Percentiles rank a stretch among this genome's conserved stretches.
Evolutionary conservation across 495 filamentous ascomycete genomes (phyloP).

Genomic region (Terfezia boudieri): DNA sequence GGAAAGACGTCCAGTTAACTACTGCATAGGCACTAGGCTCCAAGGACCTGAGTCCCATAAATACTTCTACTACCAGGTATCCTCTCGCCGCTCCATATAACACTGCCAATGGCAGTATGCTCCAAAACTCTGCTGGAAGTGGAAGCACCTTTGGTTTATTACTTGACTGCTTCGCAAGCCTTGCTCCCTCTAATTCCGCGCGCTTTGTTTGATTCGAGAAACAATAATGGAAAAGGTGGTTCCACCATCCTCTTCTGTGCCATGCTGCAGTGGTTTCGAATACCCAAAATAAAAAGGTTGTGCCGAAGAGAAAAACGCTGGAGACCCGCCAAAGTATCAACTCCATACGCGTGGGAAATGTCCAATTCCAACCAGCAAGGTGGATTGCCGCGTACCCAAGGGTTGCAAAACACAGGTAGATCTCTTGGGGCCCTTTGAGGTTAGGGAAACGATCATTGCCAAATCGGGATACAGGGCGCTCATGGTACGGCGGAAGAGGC

Average conservation of each 20-base stretch:
- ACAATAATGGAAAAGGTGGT: no score
- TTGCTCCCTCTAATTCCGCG: no score
- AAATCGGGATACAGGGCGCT: not conserved
- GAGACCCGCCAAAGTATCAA: slow-evolving; percentile 1
- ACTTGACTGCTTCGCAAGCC: no score
- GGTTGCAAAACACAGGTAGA: not conserved
- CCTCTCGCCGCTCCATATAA: not conserved
- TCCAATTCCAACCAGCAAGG: not conserved
- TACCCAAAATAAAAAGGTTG: not conserved
- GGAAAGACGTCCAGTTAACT: slow-evolving; percentile 1
- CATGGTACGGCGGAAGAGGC: not conserved
- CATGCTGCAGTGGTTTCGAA: not conserved
- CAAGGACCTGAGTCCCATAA: slow-evolving; percentile 1
- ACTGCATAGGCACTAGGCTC: slow-evolving; percentile 3
- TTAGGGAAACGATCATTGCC: not conserved
- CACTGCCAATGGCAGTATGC: no score
- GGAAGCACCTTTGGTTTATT: no score
- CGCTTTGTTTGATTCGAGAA: no score
- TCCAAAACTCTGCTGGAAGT: no score
- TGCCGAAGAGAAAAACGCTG: not conserved
- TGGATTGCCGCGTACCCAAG: not conserved
- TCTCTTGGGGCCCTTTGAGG: not conserved
- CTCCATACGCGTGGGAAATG: not conserved
- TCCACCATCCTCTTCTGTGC: not conserved
- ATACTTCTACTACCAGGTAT: slow-evolving; percentile 1